phyloP scores from a whole-genome alignment of 164 flowering plant genomes.

The Nymphaea thermarum region DNA sequence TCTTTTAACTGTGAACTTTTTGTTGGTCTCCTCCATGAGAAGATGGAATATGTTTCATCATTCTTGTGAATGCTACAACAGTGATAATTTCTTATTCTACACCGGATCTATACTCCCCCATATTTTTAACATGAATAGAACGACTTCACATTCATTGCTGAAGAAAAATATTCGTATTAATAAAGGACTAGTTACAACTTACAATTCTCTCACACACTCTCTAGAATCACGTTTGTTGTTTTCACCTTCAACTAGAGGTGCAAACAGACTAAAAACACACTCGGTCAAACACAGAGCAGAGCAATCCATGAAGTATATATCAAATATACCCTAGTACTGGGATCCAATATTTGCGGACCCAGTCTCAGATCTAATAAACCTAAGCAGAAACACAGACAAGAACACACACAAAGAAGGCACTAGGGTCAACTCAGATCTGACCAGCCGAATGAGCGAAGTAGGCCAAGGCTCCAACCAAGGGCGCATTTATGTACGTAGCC shows the following conservation, averaged over 20 bases:
- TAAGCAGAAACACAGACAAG: neutral
- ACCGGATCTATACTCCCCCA: too few species aligned
- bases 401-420: too few species aligned
- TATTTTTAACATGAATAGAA: too few species aligned
- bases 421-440: constrained; percentile 27
- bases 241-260: neutral
- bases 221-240: neutral
- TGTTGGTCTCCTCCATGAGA: too few species aligned
- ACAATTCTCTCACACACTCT: too few species aligned
- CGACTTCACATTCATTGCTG: too few species aligned
- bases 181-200: neutral
- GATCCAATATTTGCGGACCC: neutral
- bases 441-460: constrained; percentile 88
- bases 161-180: too few species aligned
- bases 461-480: constrained; percentile 66
- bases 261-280: neutral
- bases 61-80: too few species aligned
- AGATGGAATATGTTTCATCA: too few species aligned
- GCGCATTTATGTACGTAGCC: constrained; percentile 71
- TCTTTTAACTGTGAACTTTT: too few species aligned
- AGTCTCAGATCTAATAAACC: neutral
- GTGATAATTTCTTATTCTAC: too few species aligned
- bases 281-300: neutral
- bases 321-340: neutral
- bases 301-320: neutral